phyloP scores from a whole-genome alignment of 768 basidiomycete species.

The Amanita fuliginea region DNA sequence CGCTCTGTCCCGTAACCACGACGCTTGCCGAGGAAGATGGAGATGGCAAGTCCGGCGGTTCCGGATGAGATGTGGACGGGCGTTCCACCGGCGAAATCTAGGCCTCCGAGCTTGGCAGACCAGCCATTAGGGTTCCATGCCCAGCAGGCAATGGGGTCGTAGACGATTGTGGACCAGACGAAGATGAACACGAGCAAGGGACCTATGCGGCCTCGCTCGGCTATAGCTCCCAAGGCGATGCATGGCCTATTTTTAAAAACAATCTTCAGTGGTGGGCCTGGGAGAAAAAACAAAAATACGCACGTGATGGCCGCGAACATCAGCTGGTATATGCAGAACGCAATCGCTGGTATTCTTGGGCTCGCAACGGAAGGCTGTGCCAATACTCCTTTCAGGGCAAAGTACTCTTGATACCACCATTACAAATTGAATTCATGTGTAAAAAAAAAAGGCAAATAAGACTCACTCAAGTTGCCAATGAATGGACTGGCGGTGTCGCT shows the following conservation, averaged over 20 bases:
- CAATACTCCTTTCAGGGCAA: slow-evolving; percentile 72
- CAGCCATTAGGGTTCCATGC: slow-evolving; percentile 80
- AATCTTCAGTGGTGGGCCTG: slow-evolving; percentile 10
- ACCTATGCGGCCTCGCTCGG: slow-evolving; percentile 78
- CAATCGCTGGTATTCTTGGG: slow-evolving; percentile 55
- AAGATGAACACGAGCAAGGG: slow-evolving; percentile 88
- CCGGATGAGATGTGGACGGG: slow-evolving; percentile 97
- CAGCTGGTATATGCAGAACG: slow-evolving; percentile 78
- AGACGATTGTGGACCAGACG: slow-evolving; percentile 79
- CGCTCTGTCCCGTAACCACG: slow-evolving; percentile 86
- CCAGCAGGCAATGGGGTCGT: slow-evolving; percentile 94
- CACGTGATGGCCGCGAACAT: slow-evolving; percentile 89
- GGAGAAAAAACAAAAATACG: slow-evolving; percentile 13
- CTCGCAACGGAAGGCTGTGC: slow-evolving; percentile 67
- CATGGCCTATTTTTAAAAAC: slow-evolving; percentile 42
- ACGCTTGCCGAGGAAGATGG: slow-evolving; percentile 83
- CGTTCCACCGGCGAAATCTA: slow-evolving; percentile 92
- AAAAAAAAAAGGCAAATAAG: background rate
- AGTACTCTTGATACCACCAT: slow-evolving; percentile 45
- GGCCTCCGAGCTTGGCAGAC: slow-evolving; percentile 71
- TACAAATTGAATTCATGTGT: background rate
- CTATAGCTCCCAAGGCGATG: slow-evolving; percentile 85
- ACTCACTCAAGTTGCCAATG: slow-evolving; percentile 78
- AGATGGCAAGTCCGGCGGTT: slow-evolving; percentile 83
- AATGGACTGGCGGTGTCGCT: slow-evolving; percentile 61